phyloP scores from a whole-genome alignment of 805 yeast genomes.

The Candida tibetensis region DNA sequence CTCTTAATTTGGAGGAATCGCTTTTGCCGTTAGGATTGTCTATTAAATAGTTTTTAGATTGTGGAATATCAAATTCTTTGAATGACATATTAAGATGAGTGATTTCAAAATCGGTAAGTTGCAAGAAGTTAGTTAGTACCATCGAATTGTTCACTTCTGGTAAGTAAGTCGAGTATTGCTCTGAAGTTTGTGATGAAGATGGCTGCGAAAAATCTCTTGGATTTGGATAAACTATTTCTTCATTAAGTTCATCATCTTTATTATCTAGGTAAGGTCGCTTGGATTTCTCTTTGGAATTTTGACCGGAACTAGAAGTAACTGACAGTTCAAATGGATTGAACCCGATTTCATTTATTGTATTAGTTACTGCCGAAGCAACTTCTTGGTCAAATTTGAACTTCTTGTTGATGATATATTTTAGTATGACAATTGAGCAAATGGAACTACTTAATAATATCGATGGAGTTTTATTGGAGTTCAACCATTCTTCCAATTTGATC shows the following conservation, averaged over 20 bases:
- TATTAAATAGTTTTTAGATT: constrained; percentile 5
- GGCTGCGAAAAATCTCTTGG: constrained; percentile 3
- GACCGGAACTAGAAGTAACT: neutral
- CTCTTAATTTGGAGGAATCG: constrained; percentile 29
- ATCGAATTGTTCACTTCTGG: neutral
- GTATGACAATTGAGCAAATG: constrained; percentile 29
- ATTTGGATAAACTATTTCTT: constrained; percentile 9
- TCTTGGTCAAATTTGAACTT: constrained; percentile 10
- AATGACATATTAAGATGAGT: constrained; percentile 18
- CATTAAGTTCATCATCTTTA: constrained; percentile 6
- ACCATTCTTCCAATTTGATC: constrained; percentile 15
- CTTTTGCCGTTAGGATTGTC: constrained; percentile 5
- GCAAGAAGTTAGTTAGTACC: constrained; percentile 3
- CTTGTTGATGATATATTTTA: constrained; percentile 27
- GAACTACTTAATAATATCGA: constrained; percentile 24
- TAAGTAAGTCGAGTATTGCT: constrained; percentile 1
- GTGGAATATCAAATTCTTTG: constrained; percentile 21
- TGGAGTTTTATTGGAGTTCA: constrained; percentile 11
- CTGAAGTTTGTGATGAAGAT: neutral
- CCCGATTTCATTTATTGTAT: neutral
- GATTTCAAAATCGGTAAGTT: constrained; percentile 25
- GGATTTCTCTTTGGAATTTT: neutral
- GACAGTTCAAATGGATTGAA: neutral
- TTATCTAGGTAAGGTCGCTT: neutral
- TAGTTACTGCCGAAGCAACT: neutral